phyloP scores from a whole-genome alignment of 768 basidiomycete genomes.

The Epithele typhae region DNA sequence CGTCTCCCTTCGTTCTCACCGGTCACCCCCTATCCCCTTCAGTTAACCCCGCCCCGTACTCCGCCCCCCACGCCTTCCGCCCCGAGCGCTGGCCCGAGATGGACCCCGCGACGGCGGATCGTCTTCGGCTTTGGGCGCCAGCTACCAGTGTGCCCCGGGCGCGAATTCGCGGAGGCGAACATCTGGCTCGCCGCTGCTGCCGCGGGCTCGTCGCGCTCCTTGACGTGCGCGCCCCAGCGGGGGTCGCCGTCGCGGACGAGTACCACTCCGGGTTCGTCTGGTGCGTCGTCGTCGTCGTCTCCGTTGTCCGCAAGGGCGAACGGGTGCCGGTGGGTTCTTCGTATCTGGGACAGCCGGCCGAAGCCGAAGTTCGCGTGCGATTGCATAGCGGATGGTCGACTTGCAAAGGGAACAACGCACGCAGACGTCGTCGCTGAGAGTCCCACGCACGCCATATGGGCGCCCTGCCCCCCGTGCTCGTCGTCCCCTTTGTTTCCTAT shows the following conservation, averaged over 20 bases:
- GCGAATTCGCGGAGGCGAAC: constrained; percentile 48
- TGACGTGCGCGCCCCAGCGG: constrained; percentile 36
- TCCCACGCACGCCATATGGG: too few relatives aligned
- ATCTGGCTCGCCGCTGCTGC: constrained; percentile 43
- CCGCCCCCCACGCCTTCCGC: constrained; percentile 40
- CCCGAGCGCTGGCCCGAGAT: constrained; percentile 48
- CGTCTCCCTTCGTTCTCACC: background rate
- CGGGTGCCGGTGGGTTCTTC: too few relatives aligned
- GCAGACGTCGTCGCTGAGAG: too few relatives aligned
- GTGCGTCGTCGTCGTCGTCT: too few relatives aligned
- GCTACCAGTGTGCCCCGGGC: constrained; percentile 54
- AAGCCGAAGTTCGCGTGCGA: constrained; percentile 48
- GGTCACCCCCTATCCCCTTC: too few relatives aligned
- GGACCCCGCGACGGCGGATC: constrained; percentile 41
- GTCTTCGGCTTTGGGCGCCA: constrained; percentile 56
- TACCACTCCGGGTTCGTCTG: constrained; percentile 43
- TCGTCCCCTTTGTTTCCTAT: too few relatives aligned
- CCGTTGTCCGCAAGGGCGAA: background rate
- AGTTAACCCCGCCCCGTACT: background rate
- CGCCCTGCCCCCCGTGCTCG: too few relatives aligned
- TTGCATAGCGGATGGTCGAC: too few relatives aligned
- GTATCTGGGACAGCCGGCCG: constrained; percentile 51
- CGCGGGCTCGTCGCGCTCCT: constrained; percentile 41
- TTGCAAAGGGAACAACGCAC: too few relatives aligned
- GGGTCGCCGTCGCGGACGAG: constrained; percentile 33